phyloP scores from a whole-genome alignment of 441 rosid genomes.

The Brassica balearica region DNA sequence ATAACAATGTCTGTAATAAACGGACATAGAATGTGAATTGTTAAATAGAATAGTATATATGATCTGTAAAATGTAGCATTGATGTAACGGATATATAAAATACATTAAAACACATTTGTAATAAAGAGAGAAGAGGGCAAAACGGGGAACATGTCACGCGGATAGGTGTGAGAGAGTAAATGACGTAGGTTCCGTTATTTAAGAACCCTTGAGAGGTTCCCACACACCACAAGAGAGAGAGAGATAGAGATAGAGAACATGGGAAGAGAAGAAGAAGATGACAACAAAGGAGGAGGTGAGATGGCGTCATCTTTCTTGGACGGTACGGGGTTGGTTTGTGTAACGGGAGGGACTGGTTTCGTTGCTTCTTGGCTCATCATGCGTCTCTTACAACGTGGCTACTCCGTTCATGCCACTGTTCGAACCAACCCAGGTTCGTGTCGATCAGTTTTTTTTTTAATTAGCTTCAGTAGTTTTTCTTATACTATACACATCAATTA shows the following conservation, averaged over 20 bases:
- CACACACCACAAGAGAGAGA: constrained; percentile 26
- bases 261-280: constrained; percentile 39
- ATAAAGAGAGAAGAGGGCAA: constrained; percentile 47
- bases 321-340: constrained; percentile 56
- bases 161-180: constrained; percentile 46
- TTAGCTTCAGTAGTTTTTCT: constrained; percentile 13
- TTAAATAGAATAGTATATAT: constrained; percentile 29
- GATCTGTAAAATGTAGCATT: constrained; percentile 37
- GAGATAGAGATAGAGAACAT: not conserved
- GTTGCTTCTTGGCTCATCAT: constrained; percentile 67
- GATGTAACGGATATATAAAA: constrained; percentile 30
- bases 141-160: constrained; percentile 53
- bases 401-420: constrained; percentile 62
- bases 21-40: constrained; percentile 48
- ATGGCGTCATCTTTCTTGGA: constrained; percentile 42
- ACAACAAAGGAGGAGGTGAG: constrained; percentile 28
- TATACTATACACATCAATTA: not conserved
- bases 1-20: constrained; percentile 47
- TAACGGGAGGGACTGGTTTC: constrained; percentile 71
- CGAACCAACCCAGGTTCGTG: constrained; percentile 53
- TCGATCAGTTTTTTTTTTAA: not conserved
- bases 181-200: constrained; percentile 52
- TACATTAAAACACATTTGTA: constrained; percentile 33
- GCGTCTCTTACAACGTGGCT: constrained; percentile 67
- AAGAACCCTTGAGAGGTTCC: constrained; percentile 43